Base-by-base conservation (phyloP, 164 flowering plant genomes). In the Akebia trifoliata region DNA sequence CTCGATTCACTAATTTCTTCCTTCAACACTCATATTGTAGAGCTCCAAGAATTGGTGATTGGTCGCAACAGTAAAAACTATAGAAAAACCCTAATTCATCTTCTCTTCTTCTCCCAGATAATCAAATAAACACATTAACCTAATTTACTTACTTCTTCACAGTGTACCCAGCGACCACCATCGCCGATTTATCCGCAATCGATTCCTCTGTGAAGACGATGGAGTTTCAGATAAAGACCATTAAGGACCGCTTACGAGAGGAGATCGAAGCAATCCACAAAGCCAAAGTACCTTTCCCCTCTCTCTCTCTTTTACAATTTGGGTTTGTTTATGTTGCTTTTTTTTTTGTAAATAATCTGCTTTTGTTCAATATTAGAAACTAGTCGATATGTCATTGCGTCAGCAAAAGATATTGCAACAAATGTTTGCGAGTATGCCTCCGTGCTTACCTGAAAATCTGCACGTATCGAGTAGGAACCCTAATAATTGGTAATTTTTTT, bases 21-120 rank as follows among this genome's bases (percentile, higher is more conserved):
- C 30, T 89, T 89, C 81, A 84, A 81, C 72, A 63, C 79, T 46
- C 92, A 88, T 12, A 80, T 92, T 4, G 57, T 77, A 0, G 91
- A 89, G 74, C 84, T 89, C 21, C 98, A 87, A 37, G 87, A 92
- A 59, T 80, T 92, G 57, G 91, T 83, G 24, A 80, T 92, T 34
- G 95, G 73, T 31, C 80, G 97, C 56, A 89, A 89, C 85, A 85
- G 96, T 86, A 63, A 70, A 79, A 65, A 12, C 11, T 3, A 9
- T 12, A 57, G 8, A 14, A 57, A 51, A 8, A 38, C 51, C 46
- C 24, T 6, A 29, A 22, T 28, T 22, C 17, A 45, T 6, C 0
- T 14, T 11, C 21, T 0, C 18, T 17, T 42, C 17, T 21, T 49
- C 24, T n/a, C 12, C 38, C 44, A 45, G 8, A 22, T 25, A 30